These are phyloP conservation scores for Rhodofomes roseus DNA, from an alignment of 1,284 basidiomycete species.

Conservation along the genomic window DNA sequence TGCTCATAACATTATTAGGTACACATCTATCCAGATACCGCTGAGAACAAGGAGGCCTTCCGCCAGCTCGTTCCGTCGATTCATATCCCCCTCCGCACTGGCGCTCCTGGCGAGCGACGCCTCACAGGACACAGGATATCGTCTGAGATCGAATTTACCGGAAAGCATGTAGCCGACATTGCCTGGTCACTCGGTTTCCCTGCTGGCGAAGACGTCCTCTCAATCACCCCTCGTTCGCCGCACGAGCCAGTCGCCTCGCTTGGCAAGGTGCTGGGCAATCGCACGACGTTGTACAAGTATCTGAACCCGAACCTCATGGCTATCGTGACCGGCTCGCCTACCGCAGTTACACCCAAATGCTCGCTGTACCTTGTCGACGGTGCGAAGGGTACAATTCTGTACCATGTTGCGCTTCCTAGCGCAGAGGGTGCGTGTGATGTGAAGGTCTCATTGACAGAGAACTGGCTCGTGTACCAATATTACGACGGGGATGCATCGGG, in stretches of 20 bases:
- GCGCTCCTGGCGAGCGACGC: conserved; percentile 35
- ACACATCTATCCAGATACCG: conserved; percentile 62
- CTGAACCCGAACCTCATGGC: conserved; percentile 81
- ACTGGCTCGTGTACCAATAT: conserved; percentile 91
- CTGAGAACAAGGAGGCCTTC: conserved; percentile 39
- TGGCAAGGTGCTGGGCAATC: conserved; percentile 84
- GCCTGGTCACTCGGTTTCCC: conserved; percentile 66
- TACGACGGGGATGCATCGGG: conserved; percentile 55
- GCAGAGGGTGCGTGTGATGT: conserved; percentile 53
- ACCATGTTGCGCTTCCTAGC: conserved; percentile 54
- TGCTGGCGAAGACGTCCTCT: conserved; percentile 47
- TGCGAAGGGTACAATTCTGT: conserved; percentile 74
- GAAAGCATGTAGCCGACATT: conserved; percentile 49
- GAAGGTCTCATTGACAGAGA: conserved; percentile 75
- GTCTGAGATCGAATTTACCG: conserved; percentile 39
- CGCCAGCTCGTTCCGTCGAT: conserved; percentile 38
- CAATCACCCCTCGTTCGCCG: conserved; percentile 41
- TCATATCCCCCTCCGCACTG: conserved; percentile 54
- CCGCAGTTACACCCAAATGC: conserved; percentile 36
- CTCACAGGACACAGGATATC: conserved; percentile 56
- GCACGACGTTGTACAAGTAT: conserved; percentile 92
- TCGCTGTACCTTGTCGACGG: conserved; percentile 77
- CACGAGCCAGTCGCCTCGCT: conserved; percentile 66
- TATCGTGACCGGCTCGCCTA: conserved; percentile 51
- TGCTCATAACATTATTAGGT: conserved; percentile 33